Percentiles rank a stretch among this genome's conserved stretches.
Evolutionary conservation across 1,284 basidiomycete genomes (phyloP).

Genomic region (Cryptococcus sp.): DNA sequence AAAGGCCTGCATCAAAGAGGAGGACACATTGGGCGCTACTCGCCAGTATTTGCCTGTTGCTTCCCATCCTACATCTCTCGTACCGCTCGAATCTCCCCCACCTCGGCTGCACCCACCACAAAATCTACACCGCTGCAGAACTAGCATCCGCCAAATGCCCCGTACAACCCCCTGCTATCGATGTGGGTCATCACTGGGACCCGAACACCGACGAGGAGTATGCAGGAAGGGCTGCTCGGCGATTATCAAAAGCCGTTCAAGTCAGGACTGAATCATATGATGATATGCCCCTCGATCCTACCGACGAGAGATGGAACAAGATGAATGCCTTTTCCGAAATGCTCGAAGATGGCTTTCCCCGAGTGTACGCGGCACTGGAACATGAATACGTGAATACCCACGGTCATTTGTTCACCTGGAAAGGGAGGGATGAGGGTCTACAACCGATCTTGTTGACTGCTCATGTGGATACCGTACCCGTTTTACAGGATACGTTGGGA

Average conservation of each 20-base stretch:
- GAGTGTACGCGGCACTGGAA: conserved; percentile 36
- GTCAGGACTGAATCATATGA: conserved; percentile 49
- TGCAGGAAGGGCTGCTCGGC: conserved; percentile 30
- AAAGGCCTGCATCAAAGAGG: too few relatives aligned
- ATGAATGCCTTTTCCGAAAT: conserved; percentile 44
- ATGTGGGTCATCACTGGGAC: conserved; percentile 37
- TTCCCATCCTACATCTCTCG: too few relatives aligned
- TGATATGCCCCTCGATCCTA: conserved; percentile 34
- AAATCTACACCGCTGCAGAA: conserved; percentile 1
- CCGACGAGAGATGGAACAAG: conserved; percentile 43
- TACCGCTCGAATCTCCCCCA: conserved; percentile 1
- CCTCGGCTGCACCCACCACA: background rate
- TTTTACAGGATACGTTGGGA: conserved; percentile 49
- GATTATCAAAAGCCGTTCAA: conserved; percentile 43
- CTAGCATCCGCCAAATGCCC: conserved; percentile 32
- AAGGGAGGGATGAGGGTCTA: conserved; percentile 40
- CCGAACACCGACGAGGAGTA: conserved; percentile 32
- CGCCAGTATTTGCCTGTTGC: too few relatives aligned
- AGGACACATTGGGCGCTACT: too few relatives aligned
- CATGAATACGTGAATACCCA: conserved; percentile 49
- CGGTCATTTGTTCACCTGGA: conserved; percentile 50
- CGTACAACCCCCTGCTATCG: conserved; percentile 28
- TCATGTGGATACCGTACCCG: conserved; percentile 54
- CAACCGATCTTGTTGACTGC: conserved; percentile 51
- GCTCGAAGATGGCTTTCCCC: conserved; percentile 46